phyloP scores from a whole-genome alignment of 1,284 basidiomycete species.

The Cutaneotrichosporon dermatis region DNA sequence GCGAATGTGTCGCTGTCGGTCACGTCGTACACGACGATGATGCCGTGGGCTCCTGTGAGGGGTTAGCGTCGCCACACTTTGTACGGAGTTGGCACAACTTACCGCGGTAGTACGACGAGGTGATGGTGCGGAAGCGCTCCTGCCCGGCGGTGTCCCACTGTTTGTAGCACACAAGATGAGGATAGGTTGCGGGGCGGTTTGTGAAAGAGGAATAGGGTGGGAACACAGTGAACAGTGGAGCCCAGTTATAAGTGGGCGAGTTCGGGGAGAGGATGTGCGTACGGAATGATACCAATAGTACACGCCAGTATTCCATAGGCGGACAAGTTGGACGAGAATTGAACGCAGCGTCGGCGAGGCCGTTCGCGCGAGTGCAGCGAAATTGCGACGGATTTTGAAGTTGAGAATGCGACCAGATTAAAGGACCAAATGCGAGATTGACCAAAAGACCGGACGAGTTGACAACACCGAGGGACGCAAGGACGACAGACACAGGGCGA shows the following conservation, averaged over 20 bases:
- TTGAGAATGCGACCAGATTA: neutral
- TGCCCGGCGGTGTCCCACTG: conserved; percentile 98
- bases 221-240: conserved; percentile 7
- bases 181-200: conserved; percentile 17
- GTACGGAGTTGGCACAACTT: too few species aligned
- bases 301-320: conserved; percentile 9
- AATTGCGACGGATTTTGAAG: conserved; percentile 1
- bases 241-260: conserved; percentile 9
- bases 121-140: conserved; percentile 96
- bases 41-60: conserved; percentile 70
- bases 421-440: neutral
- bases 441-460: neutral
- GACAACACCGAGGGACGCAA: neutral
- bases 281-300: conserved; percentile 24
- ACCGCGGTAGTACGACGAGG: conserved; percentile 86
- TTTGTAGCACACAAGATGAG: conserved; percentile 22
- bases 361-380: conserved; percentile 4
- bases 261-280: conserved; percentile 16
- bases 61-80: too few species aligned
- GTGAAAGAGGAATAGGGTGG: conserved; percentile 16
- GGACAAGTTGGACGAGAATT: neutral
- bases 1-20: conserved; percentile 85
- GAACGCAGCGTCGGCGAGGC: conserved; percentile 10
- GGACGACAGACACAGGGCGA: neutral
- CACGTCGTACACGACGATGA: conserved; percentile 98